Evolutionary conservation across 2,329 filamentous ascomycete species (phyloP).

Genomic region (Pezicula rhizophila): DNA sequence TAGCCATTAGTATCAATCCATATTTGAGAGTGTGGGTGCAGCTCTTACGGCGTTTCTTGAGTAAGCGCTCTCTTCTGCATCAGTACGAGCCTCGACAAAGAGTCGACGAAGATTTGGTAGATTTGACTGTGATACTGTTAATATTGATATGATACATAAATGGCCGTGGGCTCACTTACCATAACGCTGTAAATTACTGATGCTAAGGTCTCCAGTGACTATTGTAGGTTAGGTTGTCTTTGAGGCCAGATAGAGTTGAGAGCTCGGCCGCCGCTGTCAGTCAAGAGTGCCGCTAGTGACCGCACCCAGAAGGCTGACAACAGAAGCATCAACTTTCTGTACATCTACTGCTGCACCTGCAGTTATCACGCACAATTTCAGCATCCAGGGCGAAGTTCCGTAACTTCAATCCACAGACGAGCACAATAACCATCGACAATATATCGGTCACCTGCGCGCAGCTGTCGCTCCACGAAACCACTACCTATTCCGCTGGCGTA

Average conservation of each 20-base stretch:
- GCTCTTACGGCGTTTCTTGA: slow-evolving; percentile 79
- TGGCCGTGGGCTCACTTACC: slow-evolving; percentile 8
- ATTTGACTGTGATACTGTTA: slow-evolving; percentile 44
- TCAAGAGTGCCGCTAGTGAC: slow-evolving; percentile 11
- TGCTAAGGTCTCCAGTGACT: background rate
- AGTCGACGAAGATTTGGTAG: slow-evolving; percentile 92
- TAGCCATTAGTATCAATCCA: slow-evolving; percentile 6
- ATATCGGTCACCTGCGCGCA: slow-evolving; percentile 12
- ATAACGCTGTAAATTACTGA: slow-evolving; percentile 4
- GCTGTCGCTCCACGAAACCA: slow-evolving; percentile 16
- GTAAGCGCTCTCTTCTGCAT: slow-evolving; percentile 90
- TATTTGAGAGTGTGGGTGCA: slow-evolving; percentile 2
- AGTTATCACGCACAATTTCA: background rate
- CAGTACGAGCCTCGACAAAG: slow-evolving; percentile 89
- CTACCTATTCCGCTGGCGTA: slow-evolving; percentile 21
- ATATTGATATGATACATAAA: slow-evolving; percentile 1
- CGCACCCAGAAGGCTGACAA: slow-evolving; percentile 6
- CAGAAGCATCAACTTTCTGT: slow-evolving; percentile 3
- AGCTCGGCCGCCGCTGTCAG: slow-evolving; percentile 10
- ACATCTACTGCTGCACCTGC: slow-evolving; percentile 9
- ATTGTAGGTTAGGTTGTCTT: background rate
- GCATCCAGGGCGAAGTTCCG: background rate
- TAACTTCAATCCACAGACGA: slow-evolving; percentile 4
- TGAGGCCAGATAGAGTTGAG: slow-evolving; percentile 6
- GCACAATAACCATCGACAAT: slow-evolving; percentile 3